Conservation (phyloP, 2,329 filamentous ascomycete species). For the Biscogniauxia mediterranea region DNA sequence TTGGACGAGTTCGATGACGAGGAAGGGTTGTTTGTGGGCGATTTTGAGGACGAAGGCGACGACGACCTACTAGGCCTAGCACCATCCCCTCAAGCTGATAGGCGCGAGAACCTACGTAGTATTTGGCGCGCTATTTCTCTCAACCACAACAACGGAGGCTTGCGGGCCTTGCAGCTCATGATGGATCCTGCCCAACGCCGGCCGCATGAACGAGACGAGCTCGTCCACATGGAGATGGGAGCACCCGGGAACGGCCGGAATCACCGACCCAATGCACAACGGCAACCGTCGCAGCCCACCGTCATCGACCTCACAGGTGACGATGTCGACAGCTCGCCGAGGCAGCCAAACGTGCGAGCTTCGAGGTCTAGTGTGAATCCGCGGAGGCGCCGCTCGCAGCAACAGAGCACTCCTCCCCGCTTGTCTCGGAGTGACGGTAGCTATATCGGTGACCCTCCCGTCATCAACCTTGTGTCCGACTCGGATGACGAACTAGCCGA, state of each 20-base stretch:
- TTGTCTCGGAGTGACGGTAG: constrained; percentile 30
- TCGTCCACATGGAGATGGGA: constrained; percentile 25
- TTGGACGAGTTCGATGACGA: constrained; percentile 5
- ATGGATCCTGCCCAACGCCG: constrained; percentile 3
- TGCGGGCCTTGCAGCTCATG: not conserved
- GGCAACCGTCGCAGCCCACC: constrained; percentile 14
- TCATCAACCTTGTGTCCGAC: constrained; percentile 32
- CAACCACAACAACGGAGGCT: not conserved
- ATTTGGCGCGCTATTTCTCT: not conserved
- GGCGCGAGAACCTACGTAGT: not conserved
- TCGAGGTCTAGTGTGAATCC: constrained; percentile 13
- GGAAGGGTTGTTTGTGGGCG: constrained; percentile 16
- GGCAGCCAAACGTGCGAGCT: constrained; percentile 6
- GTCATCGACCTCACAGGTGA: constrained; percentile 31
- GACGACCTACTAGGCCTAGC: constrained; percentile 2
- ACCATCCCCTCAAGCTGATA: not conserved
- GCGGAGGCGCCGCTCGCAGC: constrained; percentile 23
- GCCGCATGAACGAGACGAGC: constrained; percentile 18
- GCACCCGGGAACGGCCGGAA: constrained; percentile 5
- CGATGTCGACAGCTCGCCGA: constrained; percentile 17
- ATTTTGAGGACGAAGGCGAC: constrained; percentile 6
- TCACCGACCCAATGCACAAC: constrained; percentile 7
- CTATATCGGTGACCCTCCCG: constrained; percentile 23
- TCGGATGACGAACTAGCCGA: constrained; percentile 25
- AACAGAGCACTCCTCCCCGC: constrained; percentile 24